Evolutionary conservation across 2,329 filamentous ascomycete species (phyloP).

Genomic region (Seiridium unicorne): DNA sequence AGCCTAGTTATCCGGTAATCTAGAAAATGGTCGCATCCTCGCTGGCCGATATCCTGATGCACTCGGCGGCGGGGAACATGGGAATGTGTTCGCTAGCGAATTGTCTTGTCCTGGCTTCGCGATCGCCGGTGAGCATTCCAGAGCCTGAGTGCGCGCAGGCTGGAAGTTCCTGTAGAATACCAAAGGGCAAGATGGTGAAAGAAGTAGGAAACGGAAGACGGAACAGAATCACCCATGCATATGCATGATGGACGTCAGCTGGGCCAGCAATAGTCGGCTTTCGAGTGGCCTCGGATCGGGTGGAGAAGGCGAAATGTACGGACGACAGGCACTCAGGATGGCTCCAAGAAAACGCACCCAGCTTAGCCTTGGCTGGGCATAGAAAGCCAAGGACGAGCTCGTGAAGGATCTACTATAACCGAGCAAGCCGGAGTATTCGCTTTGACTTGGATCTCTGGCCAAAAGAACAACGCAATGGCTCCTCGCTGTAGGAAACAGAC

Average conservation of each 20-base stretch:
- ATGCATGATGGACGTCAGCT: conserved; percentile 3
- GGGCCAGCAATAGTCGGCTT: background rate
- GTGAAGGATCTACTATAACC: background rate
- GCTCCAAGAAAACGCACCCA: background rate
- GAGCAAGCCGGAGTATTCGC: background rate
- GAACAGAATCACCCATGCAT: background rate
- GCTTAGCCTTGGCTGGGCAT: conserved; percentile 6
- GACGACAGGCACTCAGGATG: background rate
- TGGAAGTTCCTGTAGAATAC: background rate
- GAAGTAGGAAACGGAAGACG: background rate
- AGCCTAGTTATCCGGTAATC: background rate
- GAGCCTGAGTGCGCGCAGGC: background rate
- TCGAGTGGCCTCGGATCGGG: background rate
- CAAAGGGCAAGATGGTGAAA: background rate
- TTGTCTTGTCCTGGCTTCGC: background rate
- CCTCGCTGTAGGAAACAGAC: no score
- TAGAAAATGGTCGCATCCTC: background rate
- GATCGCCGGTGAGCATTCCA: background rate
- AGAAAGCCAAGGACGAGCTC: conserved; percentile 4
- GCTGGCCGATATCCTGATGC: background rate
- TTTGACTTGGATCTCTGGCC: background rate
- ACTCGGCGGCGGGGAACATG: background rate
- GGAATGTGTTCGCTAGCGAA: background rate
- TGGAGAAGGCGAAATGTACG: conserved; percentile 1
- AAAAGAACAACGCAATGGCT: background rate